Base-by-base conservation (phyloP, 306 rosid genomes). In the Trifolium pratense region DNA sequence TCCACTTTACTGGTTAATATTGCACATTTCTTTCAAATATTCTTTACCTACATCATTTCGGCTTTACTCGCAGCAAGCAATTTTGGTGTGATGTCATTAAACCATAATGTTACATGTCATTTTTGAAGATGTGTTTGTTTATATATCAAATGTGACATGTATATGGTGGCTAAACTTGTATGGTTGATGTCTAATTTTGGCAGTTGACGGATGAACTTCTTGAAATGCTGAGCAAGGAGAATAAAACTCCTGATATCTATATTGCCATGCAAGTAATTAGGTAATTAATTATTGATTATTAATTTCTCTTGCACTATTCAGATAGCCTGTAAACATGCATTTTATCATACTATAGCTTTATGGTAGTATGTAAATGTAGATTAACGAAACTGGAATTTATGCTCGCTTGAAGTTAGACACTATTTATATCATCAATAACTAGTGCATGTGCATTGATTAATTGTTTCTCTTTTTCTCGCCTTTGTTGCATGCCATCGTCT, bases 161-260 rank as follows among this genome's bases (percentile, higher is more conserved):
- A 15, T 60, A 3, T 60, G 64, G 64, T 58, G 32, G 3, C 23
- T 45, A 37, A 77, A 36, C 36, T 57, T 83, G 13, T 13, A 62
- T 53, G 43, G 29, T 34, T 75, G 37, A 60, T 74, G 70, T 73
- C 83, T 73, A 66, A 81, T 76, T 15, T n/a, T 32, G 83, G 65
- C 79, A 94, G 99, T 81, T 91, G 80, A 86, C 83, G 84, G 96
- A 90, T 43, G 65, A 82, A 59, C 92, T 94, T 64, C 60, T 78
- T 74, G 90, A 90, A 69, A 83, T 89, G 93, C 84, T 94, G 63
- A 71, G 84, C 78, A 88, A 86, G 80, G 91, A 91, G 11, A 89
- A 85, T 25, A 91, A 57, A 84, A 53, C 48, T 82, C 96, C 87
- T 6, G 99, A 94, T 86, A 11, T 66, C 82, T 94, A 75, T 81